These are phyloP conservation scores for Bryum argenteum DNA, from an alignment of 225 moss, liverwort and hornwort species.

Conservation along the genomic window DNA sequence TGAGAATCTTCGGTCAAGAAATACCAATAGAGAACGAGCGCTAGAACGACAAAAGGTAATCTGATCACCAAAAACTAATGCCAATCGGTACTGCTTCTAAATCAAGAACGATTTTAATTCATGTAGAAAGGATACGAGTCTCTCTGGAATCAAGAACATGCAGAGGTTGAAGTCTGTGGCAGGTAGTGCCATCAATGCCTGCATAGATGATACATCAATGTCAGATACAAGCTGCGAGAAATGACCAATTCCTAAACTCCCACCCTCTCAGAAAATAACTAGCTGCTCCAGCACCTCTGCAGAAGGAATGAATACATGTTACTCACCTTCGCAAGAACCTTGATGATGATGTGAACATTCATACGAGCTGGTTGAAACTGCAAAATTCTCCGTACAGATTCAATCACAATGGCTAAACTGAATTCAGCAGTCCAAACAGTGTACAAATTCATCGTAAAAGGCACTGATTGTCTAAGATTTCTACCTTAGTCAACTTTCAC, in stretches of 20 bases:
- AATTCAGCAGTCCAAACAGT: neutral
- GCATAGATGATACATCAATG: slow-evolving; percentile 1
- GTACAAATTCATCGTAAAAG: neutral
- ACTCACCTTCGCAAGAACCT: slow-evolving; percentile 92
- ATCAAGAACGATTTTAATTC: too few species aligned
- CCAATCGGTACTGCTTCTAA: too few species aligned
- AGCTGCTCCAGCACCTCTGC: neutral
- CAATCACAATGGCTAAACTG: neutral
- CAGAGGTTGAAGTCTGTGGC: slow-evolving; percentile 97
- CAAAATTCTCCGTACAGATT: slow-evolving; percentile 8
- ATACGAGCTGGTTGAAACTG: slow-evolving; percentile 95
- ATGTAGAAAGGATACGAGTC: slow-evolving; percentile 80
- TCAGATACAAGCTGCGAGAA: too few species aligned
- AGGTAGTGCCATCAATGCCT: slow-evolving; percentile 99
- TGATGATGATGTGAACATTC: slow-evolving; percentile 83
- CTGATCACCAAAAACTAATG: too few species aligned
- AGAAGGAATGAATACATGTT: neutral
- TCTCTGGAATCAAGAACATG: slow-evolving; percentile 98
- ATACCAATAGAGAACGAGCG: too few species aligned
- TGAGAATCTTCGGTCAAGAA: slow-evolving; percentile 22
- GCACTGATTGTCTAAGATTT: neutral
- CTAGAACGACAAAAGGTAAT: too few species aligned
- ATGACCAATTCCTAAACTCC: too few species aligned
- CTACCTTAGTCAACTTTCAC: neutral
- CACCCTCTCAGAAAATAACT: too few species aligned